phyloP scores from a whole-genome alignment of 495 filamentous ascomycete species.

The Penicillium paxilli region DNA sequence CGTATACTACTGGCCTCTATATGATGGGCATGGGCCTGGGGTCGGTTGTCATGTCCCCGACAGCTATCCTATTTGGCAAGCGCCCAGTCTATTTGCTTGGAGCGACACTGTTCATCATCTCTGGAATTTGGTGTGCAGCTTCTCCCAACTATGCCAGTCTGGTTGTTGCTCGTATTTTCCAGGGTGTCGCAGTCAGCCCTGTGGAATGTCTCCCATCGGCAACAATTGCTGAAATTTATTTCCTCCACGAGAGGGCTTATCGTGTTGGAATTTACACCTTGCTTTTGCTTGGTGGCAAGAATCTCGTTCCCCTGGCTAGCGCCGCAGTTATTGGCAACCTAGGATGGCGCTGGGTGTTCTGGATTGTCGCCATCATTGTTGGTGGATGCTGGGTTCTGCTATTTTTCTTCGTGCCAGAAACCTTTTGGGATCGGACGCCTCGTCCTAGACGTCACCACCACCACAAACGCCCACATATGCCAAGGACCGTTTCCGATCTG shows the following conservation, averaged over 20 bases:
- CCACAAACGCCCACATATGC: constrained; percentile 32
- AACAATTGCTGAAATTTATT: constrained; percentile 95
- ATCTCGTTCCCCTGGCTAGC: constrained; percentile 83
- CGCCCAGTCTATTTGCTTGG: constrained; percentile 87
- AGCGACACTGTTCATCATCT: constrained; percentile 70
- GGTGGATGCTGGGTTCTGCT: constrained; percentile 70
- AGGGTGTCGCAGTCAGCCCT: constrained; percentile 83
- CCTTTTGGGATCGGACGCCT: constrained; percentile 91
- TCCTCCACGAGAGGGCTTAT: constrained; percentile 91
- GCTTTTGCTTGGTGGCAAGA: constrained; percentile 87
- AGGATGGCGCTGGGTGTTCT: constrained; percentile 83
- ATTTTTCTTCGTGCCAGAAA: constrained; percentile 93
- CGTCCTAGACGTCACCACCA: constrained; percentile 50
- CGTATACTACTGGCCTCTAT: constrained; percentile 89
- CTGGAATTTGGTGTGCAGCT: constrained; percentile 82
- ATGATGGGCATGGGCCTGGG: constrained; percentile 94
- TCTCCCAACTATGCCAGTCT: constrained; percentile 80
- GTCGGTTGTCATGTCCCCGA: constrained; percentile 80
- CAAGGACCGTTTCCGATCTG: constrained; percentile 42
- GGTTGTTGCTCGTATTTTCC: constrained; percentile 79
- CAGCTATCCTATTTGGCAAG: constrained; percentile 89
- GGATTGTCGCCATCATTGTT: constrained; percentile 85
- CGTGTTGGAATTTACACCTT: constrained; percentile 95
- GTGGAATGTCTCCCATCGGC: constrained; percentile 96
- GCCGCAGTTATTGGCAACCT: constrained; percentile 78